Evolutionary conservation across 345 rosid genomes (phyloP), one percentile per base, ranked within the genome.

Genomic region (Heritiera littoralis): DNA sequence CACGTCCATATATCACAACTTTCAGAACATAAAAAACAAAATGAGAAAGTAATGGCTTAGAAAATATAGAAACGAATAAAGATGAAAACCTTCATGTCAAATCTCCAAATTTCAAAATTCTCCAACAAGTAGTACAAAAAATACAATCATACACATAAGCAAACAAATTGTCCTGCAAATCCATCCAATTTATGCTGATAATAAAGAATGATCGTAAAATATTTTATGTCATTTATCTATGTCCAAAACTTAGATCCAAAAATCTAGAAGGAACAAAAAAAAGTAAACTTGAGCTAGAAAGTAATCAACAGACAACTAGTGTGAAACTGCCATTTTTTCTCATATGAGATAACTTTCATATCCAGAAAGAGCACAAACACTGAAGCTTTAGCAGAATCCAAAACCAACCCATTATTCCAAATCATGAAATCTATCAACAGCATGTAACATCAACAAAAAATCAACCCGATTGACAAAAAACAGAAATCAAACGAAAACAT

Each of bases 121-220:
- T 78, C 41, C 52, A 54, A 67, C 35, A 41, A 28, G n/a, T 38
- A 67, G 66, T 64, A 68, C 77, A 82, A 70, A 70, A 28, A n/a
- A 61, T 52, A 48, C 77, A 73, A 46, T 74, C 78, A 54, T 30
- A 52, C 61, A 61, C 30, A 61, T 40, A 64, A 56, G 68, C 80
- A 79, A 77, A 40, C 69, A 71, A 75, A 40, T 30, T 76, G 10
- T 54, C 46, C 68, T 68, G 49, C 76, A 59, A 10, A 64, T 41
- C 74, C 75, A 79, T 78, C 41, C 72, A 79, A 74, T 60, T 40
- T 74, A 74, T 76, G 66, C 75, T 52, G 84, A 84, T 81, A 85
- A 85, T 54, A 75, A 28, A 56, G 77, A 82, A 78, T 48, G 30
- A 30, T 40, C 78, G 28, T 72, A 41, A 23, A 67, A 30, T 43